Evolutionary conservation across 2,329 filamentous ascomycete species (phyloP).

Genomic region (Aspergillus awamori): DNA sequence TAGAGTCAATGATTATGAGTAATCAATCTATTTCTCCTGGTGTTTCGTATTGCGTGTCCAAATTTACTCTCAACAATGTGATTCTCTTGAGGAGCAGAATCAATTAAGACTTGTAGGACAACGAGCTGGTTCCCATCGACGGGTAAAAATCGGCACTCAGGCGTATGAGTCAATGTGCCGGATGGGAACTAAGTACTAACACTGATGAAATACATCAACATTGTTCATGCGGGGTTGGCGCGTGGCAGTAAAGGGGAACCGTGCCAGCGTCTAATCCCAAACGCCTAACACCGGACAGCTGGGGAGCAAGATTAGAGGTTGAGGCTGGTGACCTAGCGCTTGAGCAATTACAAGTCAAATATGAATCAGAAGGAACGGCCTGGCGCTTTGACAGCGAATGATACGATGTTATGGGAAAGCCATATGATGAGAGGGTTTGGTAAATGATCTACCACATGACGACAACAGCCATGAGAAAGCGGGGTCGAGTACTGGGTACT

Average conservation of each 20-base stretch:
- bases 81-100: slow-evolving; percentile 9
- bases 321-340: slow-evolving; percentile 13
- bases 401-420: slow-evolving; percentile 5
- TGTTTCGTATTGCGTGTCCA: not conserved
- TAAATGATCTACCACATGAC: slow-evolving; percentile 23
- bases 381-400: slow-evolving; percentile 5
- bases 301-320: slow-evolving; percentile 1
- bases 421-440: slow-evolving; percentile 11
- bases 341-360: not conserved
- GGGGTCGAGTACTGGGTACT: slow-evolving; percentile 9
- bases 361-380: slow-evolving; percentile 3
- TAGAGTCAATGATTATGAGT: not conserved
- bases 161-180: slow-evolving; percentile 30
- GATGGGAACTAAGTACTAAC: slow-evolving; percentile 16
- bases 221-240: slow-evolving; percentile 31
- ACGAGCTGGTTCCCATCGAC: not conserved
- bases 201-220: slow-evolving; percentile 16
- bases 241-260: slow-evolving; percentile 21
- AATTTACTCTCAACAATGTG: slow-evolving; percentile 1
- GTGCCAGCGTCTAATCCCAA: not conserved
- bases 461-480: slow-evolving; percentile 22
- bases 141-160: not conserved
- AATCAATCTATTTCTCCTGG: not conserved
- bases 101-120: not conserved
- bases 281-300: slow-evolving; percentile 12